Conservation (phyloP, 768 basidiomycete genomes). For the Mycena chlorophos region DNA sequence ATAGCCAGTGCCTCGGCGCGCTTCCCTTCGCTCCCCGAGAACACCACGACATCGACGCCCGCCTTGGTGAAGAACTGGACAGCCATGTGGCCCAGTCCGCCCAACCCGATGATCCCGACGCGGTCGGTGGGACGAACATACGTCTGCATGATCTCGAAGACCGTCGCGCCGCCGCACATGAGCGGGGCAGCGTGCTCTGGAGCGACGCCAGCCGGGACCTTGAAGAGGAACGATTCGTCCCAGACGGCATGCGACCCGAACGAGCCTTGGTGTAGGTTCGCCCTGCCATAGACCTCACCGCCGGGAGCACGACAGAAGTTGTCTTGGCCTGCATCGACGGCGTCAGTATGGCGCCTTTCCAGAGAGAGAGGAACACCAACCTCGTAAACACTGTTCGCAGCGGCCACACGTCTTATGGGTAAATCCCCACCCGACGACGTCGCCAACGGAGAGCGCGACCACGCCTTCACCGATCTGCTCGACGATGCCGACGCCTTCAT, state of each 20-base stretch:
- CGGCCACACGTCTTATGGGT: slow-evolving; percentile 1
- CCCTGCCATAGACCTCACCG: background rate
- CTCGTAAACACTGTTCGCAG: slow-evolving; percentile 10
- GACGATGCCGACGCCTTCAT: slow-evolving; percentile 22
- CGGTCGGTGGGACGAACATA: slow-evolving; percentile 29
- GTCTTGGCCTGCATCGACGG: background rate
- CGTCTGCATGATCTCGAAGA: background rate
- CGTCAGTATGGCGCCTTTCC: background rate
- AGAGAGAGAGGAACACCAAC: background rate
- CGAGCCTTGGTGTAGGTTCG: slow-evolving; percentile 16
- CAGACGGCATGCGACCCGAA: slow-evolving; percentile 32
- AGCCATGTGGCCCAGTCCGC: slow-evolving; percentile 39
- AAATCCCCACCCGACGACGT: slow-evolving; percentile 3
- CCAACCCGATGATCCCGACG: slow-evolving; percentile 35
- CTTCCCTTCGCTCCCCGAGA: slow-evolving; percentile 35
- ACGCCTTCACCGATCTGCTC: slow-evolving; percentile 30
- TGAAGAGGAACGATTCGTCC: slow-evolving; percentile 34
- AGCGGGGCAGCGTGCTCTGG: slow-evolving; percentile 35
- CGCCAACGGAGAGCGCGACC: slow-evolving; percentile 22
- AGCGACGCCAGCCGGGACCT: slow-evolving; percentile 30
- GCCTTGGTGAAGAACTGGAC: slow-evolving; percentile 41
- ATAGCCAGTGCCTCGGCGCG: slow-evolving; percentile 31
- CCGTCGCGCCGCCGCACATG: slow-evolving; percentile 17
- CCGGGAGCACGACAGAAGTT: background rate
- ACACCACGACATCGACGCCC: slow-evolving; percentile 40